phyloP scores from a whole-genome alignment of 2,329 filamentous ascomycete genomes.

The Acrocalymma vagum region DNA sequence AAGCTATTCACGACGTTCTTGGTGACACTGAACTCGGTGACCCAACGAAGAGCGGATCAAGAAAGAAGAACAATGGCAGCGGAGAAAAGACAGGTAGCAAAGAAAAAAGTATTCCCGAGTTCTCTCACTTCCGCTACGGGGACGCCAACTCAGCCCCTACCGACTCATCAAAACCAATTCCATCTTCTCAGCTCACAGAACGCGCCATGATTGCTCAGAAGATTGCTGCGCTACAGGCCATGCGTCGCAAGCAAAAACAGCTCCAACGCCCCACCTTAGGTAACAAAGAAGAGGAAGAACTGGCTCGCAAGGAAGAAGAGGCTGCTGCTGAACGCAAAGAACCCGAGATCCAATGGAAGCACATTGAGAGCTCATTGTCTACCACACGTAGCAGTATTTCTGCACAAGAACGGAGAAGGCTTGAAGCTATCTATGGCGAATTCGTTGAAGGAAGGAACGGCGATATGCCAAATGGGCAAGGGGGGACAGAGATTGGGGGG shows the following conservation, averaged over 20 bases:
- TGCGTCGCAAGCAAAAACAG: constrained; percentile 70
- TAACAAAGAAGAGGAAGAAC: constrained; percentile 25
- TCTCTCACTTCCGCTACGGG: constrained; percentile 81
- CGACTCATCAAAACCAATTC: constrained; percentile 48
- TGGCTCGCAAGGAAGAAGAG: constrained; percentile 37
- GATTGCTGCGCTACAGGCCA: constrained; percentile 78
- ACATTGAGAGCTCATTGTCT: constrained; percentile 79
- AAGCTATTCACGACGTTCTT: constrained; percentile 94
- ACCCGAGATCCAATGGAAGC: constrained; percentile 84
- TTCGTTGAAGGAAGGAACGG: constrained; percentile 93
- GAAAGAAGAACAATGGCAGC: constrained; percentile 34
- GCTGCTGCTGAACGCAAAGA: constrained; percentile 64
- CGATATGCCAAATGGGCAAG: constrained; percentile 94
- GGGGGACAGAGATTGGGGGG: constrained; percentile 89
- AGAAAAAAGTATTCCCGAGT: constrained; percentile 40
- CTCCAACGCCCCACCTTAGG: constrained; percentile 34
- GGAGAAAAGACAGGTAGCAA: constrained; percentile 21
- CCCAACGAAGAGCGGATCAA: constrained; percentile 37
- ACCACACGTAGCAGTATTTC: constrained; percentile 86
- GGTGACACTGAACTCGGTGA: constrained; percentile 60
- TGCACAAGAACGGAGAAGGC: constrained; percentile 74
- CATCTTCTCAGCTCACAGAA: constrained; percentile 71
- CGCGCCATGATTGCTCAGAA: constrained; percentile 83
- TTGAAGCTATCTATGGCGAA: constrained; percentile 86
- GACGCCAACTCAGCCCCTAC: constrained; percentile 52